Evolutionary conservation across 192 early-diverging fungal species (phyloP), one percentile per base, ranked within the genome.

Genomic region (Thamnidium elegans): DNA sequence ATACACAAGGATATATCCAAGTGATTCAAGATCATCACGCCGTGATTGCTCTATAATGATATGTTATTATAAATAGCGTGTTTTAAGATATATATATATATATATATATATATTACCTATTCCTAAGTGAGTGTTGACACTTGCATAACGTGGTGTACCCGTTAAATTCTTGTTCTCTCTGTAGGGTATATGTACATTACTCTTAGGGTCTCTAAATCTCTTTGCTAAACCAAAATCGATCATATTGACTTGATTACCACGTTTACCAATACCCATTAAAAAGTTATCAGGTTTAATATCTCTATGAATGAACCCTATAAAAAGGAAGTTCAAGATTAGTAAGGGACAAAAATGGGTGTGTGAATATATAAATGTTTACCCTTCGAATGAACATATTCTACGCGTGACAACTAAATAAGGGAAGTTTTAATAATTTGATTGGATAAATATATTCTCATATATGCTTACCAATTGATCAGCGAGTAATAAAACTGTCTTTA

Each of bases 271-370:
- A 47, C 92, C 92, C 88, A 94, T 92, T 56, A 96, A 71, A 69
- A 96, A 94, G 82, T 96, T 96, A 73, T 94, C 92, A 8, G 91
- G 91, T 72, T 94, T 92, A 70, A 93, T 93, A 70, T 91, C 91
- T 60, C 94, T 84, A 68, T 96, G 92, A 68, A 96, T 91, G 59
- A 96, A 92, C 66, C 90, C 88, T 66, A 32, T 17, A 50, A 15
- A 7, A 61, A 47, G 13, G 30, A 44, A 47, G 21, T 30, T 9
- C 3, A 26, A 48, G 13, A 17, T 26, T 34, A n/a, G 48, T 11
- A 54, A 43, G 36, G 46, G 13, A 15, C 11, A 15, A 15, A 17
- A n/a, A 10, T 1, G 36, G 5, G 36, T 39, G 36, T 39, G 36
- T 39, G 36, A 39, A 39, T 19, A 54, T 13, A 31, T 13, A 54